A percentile compares a stretch with the other conserved stretches of the same genome.
phyloP scores from a whole-genome alignment of 805 yeast genomes.

The Saccharomycopsis fodiens region DNA sequence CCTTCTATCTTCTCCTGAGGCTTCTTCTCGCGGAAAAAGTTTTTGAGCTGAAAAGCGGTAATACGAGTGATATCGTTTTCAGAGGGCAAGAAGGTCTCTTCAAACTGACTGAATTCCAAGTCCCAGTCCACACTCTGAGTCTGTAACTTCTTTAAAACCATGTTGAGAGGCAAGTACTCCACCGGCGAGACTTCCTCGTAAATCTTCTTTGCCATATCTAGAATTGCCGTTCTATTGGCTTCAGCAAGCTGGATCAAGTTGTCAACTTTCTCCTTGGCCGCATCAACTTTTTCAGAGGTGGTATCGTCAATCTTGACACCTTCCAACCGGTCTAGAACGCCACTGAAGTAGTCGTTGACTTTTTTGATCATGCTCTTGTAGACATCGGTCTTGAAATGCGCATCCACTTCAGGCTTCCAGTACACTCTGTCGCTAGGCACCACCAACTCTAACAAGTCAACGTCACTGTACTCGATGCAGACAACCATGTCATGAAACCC shows the following conservation, averaged over 20 bases:
- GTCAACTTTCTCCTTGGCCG: constrained; percentile 52
- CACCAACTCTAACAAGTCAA: constrained; percentile 71
- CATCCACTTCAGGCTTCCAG: constrained; percentile 68
- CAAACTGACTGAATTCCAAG: constrained; percentile 71
- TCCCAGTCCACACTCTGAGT: constrained; percentile 87
- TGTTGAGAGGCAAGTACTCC: constrained; percentile 64
- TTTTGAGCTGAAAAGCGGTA: constrained; percentile 33
- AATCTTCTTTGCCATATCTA: constrained; percentile 39
- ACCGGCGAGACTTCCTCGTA: constrained; percentile 52
- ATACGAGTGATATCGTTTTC: constrained; percentile 89
- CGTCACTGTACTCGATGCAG: constrained; percentile 64
- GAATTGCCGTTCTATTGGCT: constrained; percentile 42
- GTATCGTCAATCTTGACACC: constrained; percentile 69
- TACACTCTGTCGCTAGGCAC: constrained; percentile 66
- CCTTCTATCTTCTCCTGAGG: constrained; percentile 5
- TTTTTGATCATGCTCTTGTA: constrained; percentile 46
- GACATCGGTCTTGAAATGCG: constrained; percentile 58
- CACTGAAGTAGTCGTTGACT: constrained; percentile 56
- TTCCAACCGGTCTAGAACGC: constrained; percentile 60
- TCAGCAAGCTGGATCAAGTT: constrained; percentile 48
- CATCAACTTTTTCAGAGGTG: constrained; percentile 60
- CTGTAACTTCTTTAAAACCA: constrained; percentile 62
- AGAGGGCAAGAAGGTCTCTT: constrained; percentile 70
- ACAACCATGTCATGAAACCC: constrained; percentile 74
- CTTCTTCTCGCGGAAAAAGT: constrained; percentile 16